phyloP scores from a whole-genome alignment of 2,329 filamentous ascomycete genomes.

The Trichophyton mentagrophytes region DNA sequence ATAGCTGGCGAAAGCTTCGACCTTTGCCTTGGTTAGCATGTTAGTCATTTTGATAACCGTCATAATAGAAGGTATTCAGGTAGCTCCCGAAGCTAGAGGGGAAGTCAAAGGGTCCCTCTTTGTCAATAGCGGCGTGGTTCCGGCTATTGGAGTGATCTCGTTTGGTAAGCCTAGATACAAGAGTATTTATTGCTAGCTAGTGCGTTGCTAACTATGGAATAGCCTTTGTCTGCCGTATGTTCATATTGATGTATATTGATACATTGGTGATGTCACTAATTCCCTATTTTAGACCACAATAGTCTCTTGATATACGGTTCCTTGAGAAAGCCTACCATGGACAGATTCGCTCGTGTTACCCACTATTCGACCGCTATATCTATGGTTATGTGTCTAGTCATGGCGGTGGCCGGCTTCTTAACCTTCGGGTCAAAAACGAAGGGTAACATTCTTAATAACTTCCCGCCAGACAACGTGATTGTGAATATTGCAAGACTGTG shows the following conservation, averaged over 20 bases:
- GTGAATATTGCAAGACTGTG: constrained; percentile 83
- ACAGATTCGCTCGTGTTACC: constrained; percentile 85
- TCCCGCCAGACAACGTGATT: constrained; percentile 77
- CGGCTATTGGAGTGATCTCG: constrained; percentile 94
- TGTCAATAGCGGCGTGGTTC: constrained; percentile 81
- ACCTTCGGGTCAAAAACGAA: constrained; percentile 84
- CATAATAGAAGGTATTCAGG: constrained; percentile 65
- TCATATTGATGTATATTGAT: not conserved
- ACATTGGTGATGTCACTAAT: constrained; percentile 10
- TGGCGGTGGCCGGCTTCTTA: constrained; percentile 82
- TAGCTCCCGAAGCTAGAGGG: constrained; percentile 59
- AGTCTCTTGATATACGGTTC: constrained; percentile 95
- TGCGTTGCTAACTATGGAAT: constrained; percentile 21
- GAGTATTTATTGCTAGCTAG: not conserved
- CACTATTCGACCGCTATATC: constrained; percentile 87
- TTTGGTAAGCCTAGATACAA: constrained; percentile 53
- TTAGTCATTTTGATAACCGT: constrained; percentile 76
- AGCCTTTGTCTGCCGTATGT: constrained; percentile 55
- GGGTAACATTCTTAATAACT: constrained; percentile 97
- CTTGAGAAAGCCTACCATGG: constrained; percentile 81
- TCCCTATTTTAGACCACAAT: constrained; percentile 59
- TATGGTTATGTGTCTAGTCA: constrained; percentile 76
- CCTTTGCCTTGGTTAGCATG: constrained; percentile 88
- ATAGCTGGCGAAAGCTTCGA: constrained; percentile 89
- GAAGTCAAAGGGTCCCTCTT: constrained; percentile 57